phyloP scores from a whole-genome alignment of 257 asterid species.

The Salvia splendens region DNA sequence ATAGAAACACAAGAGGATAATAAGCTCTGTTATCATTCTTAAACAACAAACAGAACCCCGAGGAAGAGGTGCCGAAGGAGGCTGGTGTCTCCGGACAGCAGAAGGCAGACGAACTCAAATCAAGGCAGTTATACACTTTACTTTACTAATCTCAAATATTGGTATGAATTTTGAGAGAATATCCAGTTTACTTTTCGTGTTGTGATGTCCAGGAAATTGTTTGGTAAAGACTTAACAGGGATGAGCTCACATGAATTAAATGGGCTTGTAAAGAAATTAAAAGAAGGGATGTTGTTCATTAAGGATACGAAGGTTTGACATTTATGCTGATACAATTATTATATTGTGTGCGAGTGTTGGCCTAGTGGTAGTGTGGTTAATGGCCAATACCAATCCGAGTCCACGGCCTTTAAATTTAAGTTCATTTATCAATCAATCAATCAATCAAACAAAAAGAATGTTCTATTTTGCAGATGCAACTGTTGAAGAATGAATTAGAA shows the following conservation, averaged over 20 bases:
- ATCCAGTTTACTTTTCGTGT: background rate
- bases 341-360: no score
- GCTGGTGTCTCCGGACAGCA: slow-evolving; percentile 35
- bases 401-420: background rate
- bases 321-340: background rate
- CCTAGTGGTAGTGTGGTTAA: no score
- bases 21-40: no score
- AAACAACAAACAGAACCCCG: slow-evolving; percentile 17
- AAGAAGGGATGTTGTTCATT: slow-evolving; percentile 42
- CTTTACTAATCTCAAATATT: slow-evolving; percentile 11
- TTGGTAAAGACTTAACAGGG: slow-evolving; percentile 46
- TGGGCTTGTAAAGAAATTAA: slow-evolving; percentile 43
- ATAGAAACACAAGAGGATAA: no score
- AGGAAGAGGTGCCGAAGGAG: slow-evolving; percentile 32
- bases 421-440: no score
- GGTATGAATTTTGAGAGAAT: background rate
- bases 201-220: slow-evolving; percentile 42
- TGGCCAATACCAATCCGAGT: no score
- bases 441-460: background rate
- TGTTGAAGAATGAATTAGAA: slow-evolving; percentile 41
- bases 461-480: slow-evolving; percentile 40
- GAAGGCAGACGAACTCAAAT: slow-evolving; percentile 39
- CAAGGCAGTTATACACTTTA: slow-evolving; percentile 34
- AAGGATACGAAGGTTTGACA: slow-evolving; percentile 49
- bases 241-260: slow-evolving; percentile 42